phyloP scores from a whole-genome alignment of 306 rosid species.

The Prunus padus region DNA sequence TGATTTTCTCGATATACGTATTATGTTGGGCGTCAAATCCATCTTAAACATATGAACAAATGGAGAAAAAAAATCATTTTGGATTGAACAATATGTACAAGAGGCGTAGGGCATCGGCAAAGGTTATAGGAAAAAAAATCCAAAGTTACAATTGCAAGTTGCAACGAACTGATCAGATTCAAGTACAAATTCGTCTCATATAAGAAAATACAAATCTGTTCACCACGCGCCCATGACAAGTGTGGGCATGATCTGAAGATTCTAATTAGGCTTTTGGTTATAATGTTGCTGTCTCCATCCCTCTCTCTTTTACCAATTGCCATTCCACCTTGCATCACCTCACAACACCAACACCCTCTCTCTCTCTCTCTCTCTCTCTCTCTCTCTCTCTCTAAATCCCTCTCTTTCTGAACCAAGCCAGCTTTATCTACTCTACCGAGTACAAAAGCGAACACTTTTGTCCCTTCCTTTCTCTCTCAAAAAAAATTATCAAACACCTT shows the following conservation, averaged over 20 bases:
- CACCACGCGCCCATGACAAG: conserved; percentile 24
- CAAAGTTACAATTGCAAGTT: not conserved
- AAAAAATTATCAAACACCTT: not conserved
- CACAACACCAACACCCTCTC: not conserved
- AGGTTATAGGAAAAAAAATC: not conserved
- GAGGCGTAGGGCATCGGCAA: not conserved
- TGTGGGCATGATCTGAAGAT: conserved; percentile 8
- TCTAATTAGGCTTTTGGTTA: conserved; percentile 22
- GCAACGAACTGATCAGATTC: not conserved
- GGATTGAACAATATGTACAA: conserved; percentile 3
- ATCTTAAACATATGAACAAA: not conserved
- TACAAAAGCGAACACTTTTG: not conserved
- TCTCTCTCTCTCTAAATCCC: not conserved
- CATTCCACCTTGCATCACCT: conserved; percentile 8
- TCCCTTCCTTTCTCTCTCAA: not conserved
- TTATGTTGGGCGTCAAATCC: not conserved
- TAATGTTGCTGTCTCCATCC: conserved; percentile 31
- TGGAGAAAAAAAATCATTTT: not conserved
- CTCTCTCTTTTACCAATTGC: not conserved
- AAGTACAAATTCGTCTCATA: not conserved
- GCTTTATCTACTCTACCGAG: too few species aligned
- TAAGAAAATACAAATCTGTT: not conserved
- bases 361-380: not conserved
- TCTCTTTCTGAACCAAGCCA: not conserved
- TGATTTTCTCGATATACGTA: too few species aligned